phyloP scores from a whole-genome alignment of 345 rosid genomes.

The Toxicodendron radicans region DNA sequence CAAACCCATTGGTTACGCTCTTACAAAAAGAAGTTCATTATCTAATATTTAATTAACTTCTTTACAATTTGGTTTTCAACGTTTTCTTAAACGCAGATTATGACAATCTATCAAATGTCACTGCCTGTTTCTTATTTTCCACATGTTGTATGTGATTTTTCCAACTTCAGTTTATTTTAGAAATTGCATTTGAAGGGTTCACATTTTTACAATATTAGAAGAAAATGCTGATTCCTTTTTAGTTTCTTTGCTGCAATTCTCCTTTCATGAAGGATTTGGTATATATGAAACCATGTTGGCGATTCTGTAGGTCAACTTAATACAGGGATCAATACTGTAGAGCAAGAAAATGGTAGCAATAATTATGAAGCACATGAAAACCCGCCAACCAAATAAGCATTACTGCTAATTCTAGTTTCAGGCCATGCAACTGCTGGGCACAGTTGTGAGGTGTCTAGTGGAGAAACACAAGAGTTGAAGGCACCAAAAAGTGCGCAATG shows the following conservation, averaged over 20 bases:
- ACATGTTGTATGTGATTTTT: background rate
- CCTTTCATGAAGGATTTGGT: background rate
- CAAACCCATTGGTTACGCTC: conserved; percentile 17
- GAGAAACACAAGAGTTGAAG: background rate
- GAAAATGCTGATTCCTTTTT: background rate
- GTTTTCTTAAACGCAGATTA: background rate
- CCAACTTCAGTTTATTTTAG: background rate
- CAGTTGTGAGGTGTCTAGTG: background rate
- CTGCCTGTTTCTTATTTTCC: background rate
- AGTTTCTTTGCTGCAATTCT: background rate
- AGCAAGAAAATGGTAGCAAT: background rate
- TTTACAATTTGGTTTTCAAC: background rate
- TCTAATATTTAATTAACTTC: background rate
- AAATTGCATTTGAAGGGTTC: background rate
- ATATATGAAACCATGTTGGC: background rate
- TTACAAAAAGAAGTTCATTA: too few species aligned
- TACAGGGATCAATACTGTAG: background rate
- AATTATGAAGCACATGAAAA: background rate
- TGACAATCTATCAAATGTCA: background rate
- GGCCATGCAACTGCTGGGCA: background rate
- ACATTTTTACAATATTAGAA: too few species aligned
- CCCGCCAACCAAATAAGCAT: background rate
- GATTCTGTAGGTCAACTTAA: background rate
- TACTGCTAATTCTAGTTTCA: background rate
- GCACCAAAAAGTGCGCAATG: background rate